Conservation (phyloP, 164 flowering plant species). For the Paratinospora sagittata region DNA sequence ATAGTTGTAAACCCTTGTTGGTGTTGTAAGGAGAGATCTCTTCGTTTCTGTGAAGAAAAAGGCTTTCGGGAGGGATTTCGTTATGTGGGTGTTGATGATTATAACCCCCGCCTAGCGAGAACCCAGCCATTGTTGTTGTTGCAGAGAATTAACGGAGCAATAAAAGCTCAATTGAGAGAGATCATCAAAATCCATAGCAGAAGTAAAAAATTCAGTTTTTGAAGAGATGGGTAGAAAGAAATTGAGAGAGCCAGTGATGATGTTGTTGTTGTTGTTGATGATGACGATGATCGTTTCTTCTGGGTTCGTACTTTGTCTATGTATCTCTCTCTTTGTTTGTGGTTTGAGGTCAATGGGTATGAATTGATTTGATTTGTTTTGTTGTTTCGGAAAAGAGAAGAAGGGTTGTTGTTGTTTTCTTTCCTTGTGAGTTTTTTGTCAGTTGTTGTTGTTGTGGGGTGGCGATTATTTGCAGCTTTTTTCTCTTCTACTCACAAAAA, state of each 20-base stretch:
- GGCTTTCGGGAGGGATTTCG: constrained; percentile 20
- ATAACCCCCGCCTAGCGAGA: constrained; percentile 34
- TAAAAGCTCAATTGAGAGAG: constrained; percentile 23
- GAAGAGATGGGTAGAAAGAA: neutral
- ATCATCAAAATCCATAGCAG: constrained; percentile 36
- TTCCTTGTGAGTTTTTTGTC: neutral
- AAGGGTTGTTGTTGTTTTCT: neutral
- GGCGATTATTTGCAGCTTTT: constrained; percentile 4
- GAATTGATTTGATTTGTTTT: constrained; percentile 4
- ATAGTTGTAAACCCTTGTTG: constrained; percentile 49
- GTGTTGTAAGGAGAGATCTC: constrained; percentile 31
- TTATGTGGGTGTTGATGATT: constrained; percentile 12
- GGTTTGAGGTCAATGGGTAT: neutral
- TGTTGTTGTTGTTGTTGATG: no score
- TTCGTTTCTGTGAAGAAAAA: constrained; percentile 34
- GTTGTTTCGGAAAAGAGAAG: neutral
- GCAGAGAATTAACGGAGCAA: constrained; percentile 18
- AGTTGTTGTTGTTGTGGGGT: neutral
- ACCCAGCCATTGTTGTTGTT: constrained; percentile 47
- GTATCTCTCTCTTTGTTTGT: neutral
- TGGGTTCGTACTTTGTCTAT: no score
- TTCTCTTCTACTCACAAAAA: neutral
- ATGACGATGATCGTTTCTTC: no score
- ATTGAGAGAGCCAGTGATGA: neutral
- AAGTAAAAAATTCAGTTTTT: constrained; percentile 1